phyloP scores from a whole-genome alignment of 148 eudicot genomes.

The Fagopyrum tataricum region DNA sequence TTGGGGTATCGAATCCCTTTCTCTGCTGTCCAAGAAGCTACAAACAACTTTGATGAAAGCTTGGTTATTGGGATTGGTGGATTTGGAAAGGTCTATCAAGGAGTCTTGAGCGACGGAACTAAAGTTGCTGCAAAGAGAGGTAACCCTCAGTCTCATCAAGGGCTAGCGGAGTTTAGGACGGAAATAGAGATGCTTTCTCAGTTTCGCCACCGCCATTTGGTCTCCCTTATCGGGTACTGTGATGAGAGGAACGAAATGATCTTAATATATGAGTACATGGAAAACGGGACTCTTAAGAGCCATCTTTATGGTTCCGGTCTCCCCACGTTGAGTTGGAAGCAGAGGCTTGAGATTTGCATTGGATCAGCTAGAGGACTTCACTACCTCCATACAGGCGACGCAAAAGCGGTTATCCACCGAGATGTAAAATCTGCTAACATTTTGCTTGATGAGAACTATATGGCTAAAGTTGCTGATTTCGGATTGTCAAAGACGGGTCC shows the following conservation, averaged over 20 bases:
- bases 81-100: conserved; percentile 52
- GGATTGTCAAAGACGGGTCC: conserved; percentile 26
- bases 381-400: conserved; percentile 25
- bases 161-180: conserved; percentile 19
- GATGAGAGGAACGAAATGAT: conserved; percentile 29
- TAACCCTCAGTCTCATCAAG: conserved; percentile 25
- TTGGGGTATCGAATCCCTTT: conserved; percentile 43
- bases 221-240: conserved; percentile 26
- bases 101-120: conserved; percentile 21
- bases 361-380: conserved; percentile 30
- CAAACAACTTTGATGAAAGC: conserved; percentile 49
- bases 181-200: conserved; percentile 29
- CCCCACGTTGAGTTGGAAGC: conserved; percentile 23
- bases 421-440: conserved; percentile 28
- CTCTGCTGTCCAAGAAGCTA: conserved; percentile 41
- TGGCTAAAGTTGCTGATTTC: conserved; percentile 29
- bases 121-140: conserved; percentile 25
- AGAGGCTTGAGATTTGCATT: conserved; percentile 25
- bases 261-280: conserved; percentile 26
- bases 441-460: conserved; percentile 22
- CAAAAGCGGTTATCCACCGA: conserved; percentile 22
- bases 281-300: conserved; percentile 21
- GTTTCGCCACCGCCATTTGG: conserved; percentile 25
- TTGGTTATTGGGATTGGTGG: conserved; percentile 56
- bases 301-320: conserved; percentile 22